phyloP scores from a whole-genome alignment of 2,329 filamentous ascomycete species.

The Calonectria honghensis region DNA sequence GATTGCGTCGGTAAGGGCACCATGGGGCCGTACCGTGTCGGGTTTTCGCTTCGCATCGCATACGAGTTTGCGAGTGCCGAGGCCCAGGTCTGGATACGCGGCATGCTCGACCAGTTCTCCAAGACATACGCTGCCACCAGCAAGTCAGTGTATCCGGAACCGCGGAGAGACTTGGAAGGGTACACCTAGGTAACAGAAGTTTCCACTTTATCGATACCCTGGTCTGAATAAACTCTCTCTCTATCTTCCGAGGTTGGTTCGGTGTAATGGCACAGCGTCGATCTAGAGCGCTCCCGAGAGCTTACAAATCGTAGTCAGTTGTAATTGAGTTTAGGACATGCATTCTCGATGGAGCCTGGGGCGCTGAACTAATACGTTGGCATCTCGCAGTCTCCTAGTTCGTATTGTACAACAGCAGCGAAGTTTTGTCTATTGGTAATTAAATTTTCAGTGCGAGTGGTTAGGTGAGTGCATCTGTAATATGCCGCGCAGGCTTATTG shows the following conservation, averaged over 20 bases:
- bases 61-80: constrained; percentile 62
- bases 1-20: constrained; percentile 61
- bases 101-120: constrained; percentile 56
- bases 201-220: not conserved
- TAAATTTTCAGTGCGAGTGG: not conserved
- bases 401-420: not conserved
- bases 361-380: not conserved
- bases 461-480: not conserved
- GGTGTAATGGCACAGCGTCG: not conserved
- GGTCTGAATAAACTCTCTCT: not conserved
- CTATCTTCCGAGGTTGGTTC: not conserved
- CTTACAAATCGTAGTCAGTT: not conserved
- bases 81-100: constrained; percentile 60
- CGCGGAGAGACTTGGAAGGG: constrained; percentile 47
- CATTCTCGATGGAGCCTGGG: not conserved
- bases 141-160: constrained; percentile 54
- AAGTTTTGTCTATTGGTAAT: not conserved
- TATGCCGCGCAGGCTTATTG: not conserved
- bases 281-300: no score
- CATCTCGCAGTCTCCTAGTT: not conserved
- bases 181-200: constrained; percentile 22
- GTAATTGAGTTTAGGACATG: not conserved
- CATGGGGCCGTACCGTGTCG: constrained; percentile 63
- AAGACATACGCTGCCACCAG: constrained; percentile 60
- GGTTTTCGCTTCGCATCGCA: constrained; percentile 61